Conservation (phyloP, 2,329 filamentous ascomycete species). For the Fusarium poae region DNA sequence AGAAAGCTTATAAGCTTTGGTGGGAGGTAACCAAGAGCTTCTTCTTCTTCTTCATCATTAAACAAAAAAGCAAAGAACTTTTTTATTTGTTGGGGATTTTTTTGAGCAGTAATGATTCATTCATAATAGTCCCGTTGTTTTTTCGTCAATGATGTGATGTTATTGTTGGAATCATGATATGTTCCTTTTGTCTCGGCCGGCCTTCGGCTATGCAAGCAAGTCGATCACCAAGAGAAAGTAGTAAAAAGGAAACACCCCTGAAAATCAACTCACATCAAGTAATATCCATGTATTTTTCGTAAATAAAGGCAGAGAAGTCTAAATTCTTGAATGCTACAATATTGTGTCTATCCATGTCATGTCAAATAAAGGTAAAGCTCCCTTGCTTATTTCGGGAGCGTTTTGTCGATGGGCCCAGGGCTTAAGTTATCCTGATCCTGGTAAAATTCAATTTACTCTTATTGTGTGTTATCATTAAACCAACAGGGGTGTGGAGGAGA, state of each 20-base stretch:
- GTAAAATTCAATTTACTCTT: conserved; percentile 32
- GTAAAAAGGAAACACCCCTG: conserved; percentile 21
- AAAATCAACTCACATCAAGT: conserved; percentile 14
- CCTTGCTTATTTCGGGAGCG: conserved; percentile 42
- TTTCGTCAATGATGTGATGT: conserved; percentile 36
- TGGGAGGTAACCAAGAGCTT: background rate
- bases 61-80: background rate
- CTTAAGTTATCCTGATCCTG: conserved; percentile 11
- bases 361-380: conserved; percentile 19
- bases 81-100: background rate
- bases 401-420: conserved; percentile 12
- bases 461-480: conserved; percentile 12
- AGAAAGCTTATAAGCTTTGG: conserved; percentile 16
- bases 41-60: background rate
- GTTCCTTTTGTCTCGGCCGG: conserved; percentile 22
- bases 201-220: conserved; percentile 39
- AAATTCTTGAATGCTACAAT: background rate
- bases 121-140: background rate
- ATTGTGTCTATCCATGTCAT: conserved; percentile 9
- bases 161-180: conserved; percentile 33
- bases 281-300: background rate
- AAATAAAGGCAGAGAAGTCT: background rate
- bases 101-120: conserved; percentile 24
- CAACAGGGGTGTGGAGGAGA: conserved; percentile 6
- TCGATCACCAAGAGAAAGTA: conserved; percentile 25